Conservation (phyloP, 2,329 filamentous ascomycete species). For the Botrytis squamosa region DNA sequence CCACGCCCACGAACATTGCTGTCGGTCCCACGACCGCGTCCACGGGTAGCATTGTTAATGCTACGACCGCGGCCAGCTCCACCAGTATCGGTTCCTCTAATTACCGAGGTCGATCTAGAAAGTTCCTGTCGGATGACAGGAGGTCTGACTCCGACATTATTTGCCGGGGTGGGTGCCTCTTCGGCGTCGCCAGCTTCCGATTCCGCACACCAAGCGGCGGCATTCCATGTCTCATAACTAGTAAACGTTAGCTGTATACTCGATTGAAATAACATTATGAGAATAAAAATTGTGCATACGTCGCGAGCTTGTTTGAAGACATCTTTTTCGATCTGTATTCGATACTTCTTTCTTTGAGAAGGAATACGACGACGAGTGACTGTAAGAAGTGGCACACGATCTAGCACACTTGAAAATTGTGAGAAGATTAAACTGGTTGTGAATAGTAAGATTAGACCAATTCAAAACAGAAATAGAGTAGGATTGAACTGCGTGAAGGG, state of each 20-base stretch:
- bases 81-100: background rate
- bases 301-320: constrained; percentile 1
- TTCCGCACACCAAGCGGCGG: constrained; percentile 2
- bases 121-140: background rate
- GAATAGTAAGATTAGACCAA: background rate
- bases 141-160: background rate
- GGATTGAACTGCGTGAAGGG: no score
- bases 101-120: no score
- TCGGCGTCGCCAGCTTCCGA: background rate
- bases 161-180: background rate
- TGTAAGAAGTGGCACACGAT: background rate
- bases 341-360: background rate
- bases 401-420: background rate
- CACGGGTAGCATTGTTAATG: background rate
- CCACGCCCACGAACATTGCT: background rate
- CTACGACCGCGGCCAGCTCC: background rate
- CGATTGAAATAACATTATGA: background rate
- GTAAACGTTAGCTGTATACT: background rate
- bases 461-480: background rate
- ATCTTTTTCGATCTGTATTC: background rate
- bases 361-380: background rate
- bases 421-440: background rate
- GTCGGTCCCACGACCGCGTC: background rate
- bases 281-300: background rate
- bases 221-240: constrained; percentile 7